Evolutionary conservation across 495 filamentous ascomycete genomes (phyloP).

Genomic region (Chaetomium cochliodes): DNA sequence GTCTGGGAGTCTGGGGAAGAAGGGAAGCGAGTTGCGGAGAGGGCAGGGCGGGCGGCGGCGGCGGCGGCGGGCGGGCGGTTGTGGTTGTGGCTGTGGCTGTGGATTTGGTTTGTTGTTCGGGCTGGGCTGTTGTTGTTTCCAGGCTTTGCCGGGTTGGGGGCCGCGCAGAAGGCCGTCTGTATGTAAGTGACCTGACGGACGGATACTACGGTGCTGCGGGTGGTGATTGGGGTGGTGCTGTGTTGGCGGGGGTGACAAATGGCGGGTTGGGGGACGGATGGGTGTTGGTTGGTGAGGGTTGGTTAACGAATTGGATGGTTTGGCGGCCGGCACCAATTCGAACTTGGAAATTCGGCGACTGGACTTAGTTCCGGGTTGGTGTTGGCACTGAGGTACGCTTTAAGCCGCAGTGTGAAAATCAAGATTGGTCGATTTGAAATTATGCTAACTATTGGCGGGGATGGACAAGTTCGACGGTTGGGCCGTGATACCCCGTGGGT

Average conservation of each 20-base stretch:
- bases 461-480: too few relatives aligned
- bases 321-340: too few relatives aligned
- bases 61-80: too few relatives aligned
- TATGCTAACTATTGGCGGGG: too few relatives aligned
- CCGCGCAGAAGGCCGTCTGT: conserved; percentile 1
- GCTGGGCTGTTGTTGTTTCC: too few relatives aligned
- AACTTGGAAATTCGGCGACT: neutral
- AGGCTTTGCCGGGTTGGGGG: neutral
- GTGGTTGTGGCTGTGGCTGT: neutral
- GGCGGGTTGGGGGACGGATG: neutral
- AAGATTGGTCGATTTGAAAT: too few relatives aligned
- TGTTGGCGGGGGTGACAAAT: neutral
- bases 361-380: too few relatives aligned
- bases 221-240: neutral
- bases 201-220: neutral
- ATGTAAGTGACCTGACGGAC: too few relatives aligned
- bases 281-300: neutral
- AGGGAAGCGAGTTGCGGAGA: neutral
- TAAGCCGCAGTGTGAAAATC: too few relatives aligned
- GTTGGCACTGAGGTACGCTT: too few relatives aligned
- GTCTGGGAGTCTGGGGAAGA: neutral
- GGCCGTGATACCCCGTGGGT: too few relatives aligned
- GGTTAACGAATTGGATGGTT: neutral
- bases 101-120: too few relatives aligned
- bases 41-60: neutral